Conservation (phyloP, 2,329 filamentous ascomycete genomes). For the Xylariaceae sp. region DNA sequence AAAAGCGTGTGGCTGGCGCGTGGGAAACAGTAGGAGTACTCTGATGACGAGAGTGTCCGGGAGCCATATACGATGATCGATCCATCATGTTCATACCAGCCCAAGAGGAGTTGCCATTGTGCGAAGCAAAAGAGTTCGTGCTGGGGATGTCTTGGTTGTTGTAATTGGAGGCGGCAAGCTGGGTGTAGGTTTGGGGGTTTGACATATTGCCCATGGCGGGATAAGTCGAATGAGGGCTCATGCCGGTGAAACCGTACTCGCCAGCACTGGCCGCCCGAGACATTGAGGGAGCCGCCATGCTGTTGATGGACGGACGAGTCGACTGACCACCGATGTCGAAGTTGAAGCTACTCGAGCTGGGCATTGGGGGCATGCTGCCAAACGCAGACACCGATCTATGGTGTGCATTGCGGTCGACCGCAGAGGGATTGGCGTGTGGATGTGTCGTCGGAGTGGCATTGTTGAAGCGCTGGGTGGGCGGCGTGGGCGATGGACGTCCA, state of each 20-base stretch:
- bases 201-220: slow-evolving; percentile 15
- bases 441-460: slow-evolving; percentile 20
- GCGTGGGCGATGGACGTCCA: slow-evolving; percentile 21
- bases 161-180: slow-evolving; percentile 20
- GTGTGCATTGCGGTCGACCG: slow-evolving; percentile 23
- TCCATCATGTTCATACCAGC: neutral
- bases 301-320: slow-evolving; percentile 5
- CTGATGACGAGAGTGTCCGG: slow-evolving; percentile 31
- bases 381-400: slow-evolving; percentile 33
- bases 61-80: slow-evolving; percentile 2
- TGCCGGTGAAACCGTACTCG: too few relatives aligned
- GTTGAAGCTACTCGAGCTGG: slow-evolving; percentile 7
- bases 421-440: slow-evolving; percentile 17
- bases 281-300: too few relatives aligned
- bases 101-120: neutral
- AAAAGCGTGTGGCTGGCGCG: too few relatives aligned
- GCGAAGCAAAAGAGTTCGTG: neutral
- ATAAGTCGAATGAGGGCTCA: neutral
- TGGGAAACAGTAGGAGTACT: slow-evolving; percentile 24
- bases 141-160: neutral
- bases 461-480: slow-evolving; percentile 22
- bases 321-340: slow-evolving; percentile 17
- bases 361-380: slow-evolving; percentile 16
- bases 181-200: slow-evolving; percentile 7
- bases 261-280: too few relatives aligned